phyloP scores from a whole-genome alignment of 2,329 filamentous ascomycete species.

The Trichoderma guizhouense region DNA sequence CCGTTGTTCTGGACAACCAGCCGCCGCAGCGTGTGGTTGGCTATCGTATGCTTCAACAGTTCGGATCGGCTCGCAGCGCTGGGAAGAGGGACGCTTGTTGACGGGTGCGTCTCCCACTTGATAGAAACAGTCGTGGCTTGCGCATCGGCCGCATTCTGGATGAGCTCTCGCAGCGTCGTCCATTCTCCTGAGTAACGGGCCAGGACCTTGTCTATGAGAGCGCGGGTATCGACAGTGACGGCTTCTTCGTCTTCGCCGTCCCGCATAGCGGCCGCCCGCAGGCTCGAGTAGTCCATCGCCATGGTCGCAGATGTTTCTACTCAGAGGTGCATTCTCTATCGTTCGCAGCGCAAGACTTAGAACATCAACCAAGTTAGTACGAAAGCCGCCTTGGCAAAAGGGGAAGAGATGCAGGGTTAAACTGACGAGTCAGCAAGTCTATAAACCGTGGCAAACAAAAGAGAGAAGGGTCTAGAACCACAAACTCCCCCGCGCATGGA shows the following conservation, averaged over 20 bases:
- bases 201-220: slow-evolving; percentile 95
- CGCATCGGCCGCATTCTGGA: slow-evolving; percentile 98
- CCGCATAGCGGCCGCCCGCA: slow-evolving; percentile 82
- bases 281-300: slow-evolving; percentile 67
- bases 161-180: slow-evolving; percentile 83
- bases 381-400: not conserved
- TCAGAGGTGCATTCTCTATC: slow-evolving; percentile 4
- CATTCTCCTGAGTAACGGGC: slow-evolving; percentile 96
- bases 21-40: slow-evolving; percentile 80
- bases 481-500: not conserved
- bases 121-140: slow-evolving; percentile 86
- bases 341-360: not conserved
- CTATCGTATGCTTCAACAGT: slow-evolving; percentile 75
- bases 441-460: not conserved
- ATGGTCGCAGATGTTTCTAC: not conserved
- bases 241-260: slow-evolving; percentile 91
- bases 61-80: slow-evolving; percentile 63
- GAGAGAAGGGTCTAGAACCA: not conserved
- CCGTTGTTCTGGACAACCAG: slow-evolving; percentile 94
- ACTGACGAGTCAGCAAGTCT: not conserved
- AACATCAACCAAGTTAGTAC: not conserved
- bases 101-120: slow-evolving; percentile 88
- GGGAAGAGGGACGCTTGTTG: slow-evolving; percentile 69
- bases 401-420: not conserved
- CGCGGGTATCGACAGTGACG: slow-evolving; percentile 94